Base-by-base conservation (phyloP, 371 early-diverging fungal species). In the Apophysomyces elegans region DNA sequence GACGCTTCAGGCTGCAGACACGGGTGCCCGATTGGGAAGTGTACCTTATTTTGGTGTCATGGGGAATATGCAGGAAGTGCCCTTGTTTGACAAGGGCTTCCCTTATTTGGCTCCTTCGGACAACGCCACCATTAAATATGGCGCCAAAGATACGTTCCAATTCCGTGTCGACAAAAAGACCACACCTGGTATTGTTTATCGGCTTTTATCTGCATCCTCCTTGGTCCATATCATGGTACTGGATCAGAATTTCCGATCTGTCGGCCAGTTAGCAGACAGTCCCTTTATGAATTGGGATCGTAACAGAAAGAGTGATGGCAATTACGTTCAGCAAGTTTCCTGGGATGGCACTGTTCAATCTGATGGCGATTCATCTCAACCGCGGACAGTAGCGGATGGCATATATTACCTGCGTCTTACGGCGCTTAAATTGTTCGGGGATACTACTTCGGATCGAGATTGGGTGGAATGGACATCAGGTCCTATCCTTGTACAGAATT, bases 21-120 rank as follows among this genome's bases (percentile, higher is more conserved):
- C 58, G 3, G 37, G 41, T 67, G 39, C 67, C 56, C 57, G 69
- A 46, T 58, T 79, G 47, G 76, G 68, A 14, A 71, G 75, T 13
- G 63, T 89, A 7, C 90, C 90, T 12, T 89, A 88, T 64, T 75
- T 83, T 59, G 89, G 88, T 38, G 64, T 88, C 6, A 69, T 81
- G 37, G 89, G 88, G 13, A 74, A 76, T 35, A 65, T 85, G 67
- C 60, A 61, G 46, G 75, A 80, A 12, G 68, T 81, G 2, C 78
- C 81, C 5, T 36, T 81, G 0, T 78, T 78, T 57, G 81, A 81
- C 61, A 36, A 66, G 36, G 74, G 70, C 0, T 77, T 54, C 54
- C 80, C 78, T 36, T 79, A 69, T 37, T 21, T 79, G 37, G 67
- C 73, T 8, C 44, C 66, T 1, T 60, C 66, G 5, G 47, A 45